Percentiles rank a stretch among this genome's conserved stretches.
Conservation (phyloP, 2,329 filamentous ascomycete species). For the Pyrenochaeta sp. region DNA sequence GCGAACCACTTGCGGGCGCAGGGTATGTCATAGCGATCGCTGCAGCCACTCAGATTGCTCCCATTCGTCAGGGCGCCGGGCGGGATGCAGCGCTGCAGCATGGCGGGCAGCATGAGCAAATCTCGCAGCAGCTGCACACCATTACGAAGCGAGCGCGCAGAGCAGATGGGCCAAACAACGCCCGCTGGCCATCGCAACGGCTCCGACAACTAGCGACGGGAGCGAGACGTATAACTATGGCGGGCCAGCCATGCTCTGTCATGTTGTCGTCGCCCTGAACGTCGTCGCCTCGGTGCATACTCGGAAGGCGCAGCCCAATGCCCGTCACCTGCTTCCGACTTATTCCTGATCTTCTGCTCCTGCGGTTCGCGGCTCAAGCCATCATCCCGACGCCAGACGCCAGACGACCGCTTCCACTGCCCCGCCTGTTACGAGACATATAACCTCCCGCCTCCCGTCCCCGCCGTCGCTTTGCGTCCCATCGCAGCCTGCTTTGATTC, state of each 20-base stretch:
- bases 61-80: conserved; percentile 13
- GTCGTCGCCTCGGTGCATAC: conserved; percentile 8
- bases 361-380: conserved; percentile 23
- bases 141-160: conserved; percentile 8
- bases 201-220: too few relatives aligned
- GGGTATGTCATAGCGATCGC: conserved; percentile 1
- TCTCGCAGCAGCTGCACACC: conserved; percentile 10
- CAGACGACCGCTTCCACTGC: conserved; percentile 13
- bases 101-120: conserved; percentile 1
- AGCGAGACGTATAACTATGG: background rate
- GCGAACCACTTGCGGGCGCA: conserved; percentile 8
- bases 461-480: conserved; percentile 12
- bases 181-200: too few relatives aligned
- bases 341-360: conserved; percentile 22
- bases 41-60: conserved; percentile 9
- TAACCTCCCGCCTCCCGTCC: conserved; percentile 13
- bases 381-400: conserved; percentile 17
- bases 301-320: conserved; percentile 18
- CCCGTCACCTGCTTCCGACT: conserved; percentile 41
- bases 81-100: conserved; percentile 1
- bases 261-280: background rate
- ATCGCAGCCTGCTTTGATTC: conserved; percentile 2
- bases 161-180: conserved; percentile 1
- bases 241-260: background rate
- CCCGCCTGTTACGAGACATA: conserved; percentile 20